Percentiles rank a stretch among this genome's conserved stretches.
Conservation (phyloP, 495 filamentous ascomycete species). For the Trichocladium uniseriatum region DNA sequence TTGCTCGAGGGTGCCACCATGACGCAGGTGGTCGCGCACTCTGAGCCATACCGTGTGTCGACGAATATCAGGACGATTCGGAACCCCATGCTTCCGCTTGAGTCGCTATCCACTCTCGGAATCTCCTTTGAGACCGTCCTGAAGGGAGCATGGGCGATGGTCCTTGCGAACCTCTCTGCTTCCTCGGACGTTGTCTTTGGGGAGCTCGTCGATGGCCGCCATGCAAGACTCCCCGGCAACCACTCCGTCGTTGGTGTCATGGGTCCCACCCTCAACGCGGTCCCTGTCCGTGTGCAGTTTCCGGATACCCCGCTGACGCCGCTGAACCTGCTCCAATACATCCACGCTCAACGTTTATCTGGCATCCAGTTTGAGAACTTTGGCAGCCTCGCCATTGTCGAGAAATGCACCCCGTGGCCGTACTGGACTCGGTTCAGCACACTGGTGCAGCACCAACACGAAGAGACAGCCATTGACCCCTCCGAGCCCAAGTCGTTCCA, state of each 20-base stretch:
- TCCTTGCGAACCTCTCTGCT: slow-evolving; percentile 35
- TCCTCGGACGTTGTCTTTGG: slow-evolving; percentile 41
- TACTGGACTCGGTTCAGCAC: slow-evolving; percentile 42
- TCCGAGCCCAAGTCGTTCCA: slow-evolving; percentile 29
- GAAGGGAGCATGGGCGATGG: slow-evolving; percentile 41
- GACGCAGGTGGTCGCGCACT: slow-evolving; percentile 35
- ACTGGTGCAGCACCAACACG: slow-evolving; percentile 34
- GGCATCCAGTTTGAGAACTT: slow-evolving; percentile 37
- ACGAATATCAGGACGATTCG: slow-evolving; percentile 28
- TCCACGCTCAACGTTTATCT: slow-evolving; percentile 34
- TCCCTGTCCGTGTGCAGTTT: slow-evolving; percentile 36
- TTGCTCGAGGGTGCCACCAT: slow-evolving; percentile 34
- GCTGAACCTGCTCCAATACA: slow-evolving; percentile 30
- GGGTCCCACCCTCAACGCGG: slow-evolving; percentile 35
- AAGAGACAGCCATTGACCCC: slow-evolving; percentile 27
- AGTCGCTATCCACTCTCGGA: slow-evolving; percentile 25
- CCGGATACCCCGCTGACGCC: slow-evolving; percentile 33
- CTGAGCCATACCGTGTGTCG: slow-evolving; percentile 28
- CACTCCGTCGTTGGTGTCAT: slow-evolving; percentile 34
- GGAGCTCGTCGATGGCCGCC: slow-evolving; percentile 41
- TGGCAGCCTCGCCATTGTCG: slow-evolving; percentile 34
- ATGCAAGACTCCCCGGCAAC: slow-evolving; percentile 27
- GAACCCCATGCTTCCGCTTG: slow-evolving; percentile 26
- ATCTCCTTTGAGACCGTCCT: slow-evolving; percentile 36
- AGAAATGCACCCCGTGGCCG: slow-evolving; percentile 40